Evolutionary conservation across 2,329 filamentous ascomycete genomes (phyloP).

Genomic region (Ceratocystis colombiana): DNA sequence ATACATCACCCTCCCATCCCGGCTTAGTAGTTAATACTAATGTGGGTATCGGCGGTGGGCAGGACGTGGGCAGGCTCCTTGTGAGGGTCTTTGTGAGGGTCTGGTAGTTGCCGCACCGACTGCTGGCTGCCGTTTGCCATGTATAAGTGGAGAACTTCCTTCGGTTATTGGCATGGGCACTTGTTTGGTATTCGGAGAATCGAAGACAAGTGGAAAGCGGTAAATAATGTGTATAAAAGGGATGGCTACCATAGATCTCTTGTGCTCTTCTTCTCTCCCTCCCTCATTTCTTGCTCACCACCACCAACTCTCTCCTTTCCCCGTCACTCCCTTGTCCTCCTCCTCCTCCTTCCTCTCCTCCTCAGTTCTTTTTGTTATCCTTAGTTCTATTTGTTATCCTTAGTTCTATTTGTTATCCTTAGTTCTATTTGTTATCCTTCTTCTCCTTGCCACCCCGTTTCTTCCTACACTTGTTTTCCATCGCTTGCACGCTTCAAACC

Average conservation of each 20-base stretch:
- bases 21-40: too few relatives aligned
- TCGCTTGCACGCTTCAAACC: too few relatives aligned
- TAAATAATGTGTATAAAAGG: too few relatives aligned
- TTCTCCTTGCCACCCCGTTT: not conserved
- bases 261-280: not conserved
- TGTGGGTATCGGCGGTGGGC: not conserved
- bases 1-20: too few relatives aligned
- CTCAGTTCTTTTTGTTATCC: not conserved
- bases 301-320: too few relatives aligned
- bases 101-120: not conserved
- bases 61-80: not conserved
- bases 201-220: too few relatives aligned
- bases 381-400: too few relatives aligned
- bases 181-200: too few relatives aligned
- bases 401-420: not conserved
- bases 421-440: too few relatives aligned
- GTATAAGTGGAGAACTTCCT: not conserved
- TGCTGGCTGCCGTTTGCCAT: constrained; percentile 1
- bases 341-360: not conserved
- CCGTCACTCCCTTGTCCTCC: not conserved
- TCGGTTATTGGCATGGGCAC: too few relatives aligned
- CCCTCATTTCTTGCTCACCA: not conserved
- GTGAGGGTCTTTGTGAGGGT: not conserved
- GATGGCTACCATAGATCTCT: not conserved
- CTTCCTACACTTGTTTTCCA: not conserved